These are phyloP conservation scores for Pogostemon cablin DNA, from an alignment of 257 asterid genomes.

Conservation along the genomic window DNA sequence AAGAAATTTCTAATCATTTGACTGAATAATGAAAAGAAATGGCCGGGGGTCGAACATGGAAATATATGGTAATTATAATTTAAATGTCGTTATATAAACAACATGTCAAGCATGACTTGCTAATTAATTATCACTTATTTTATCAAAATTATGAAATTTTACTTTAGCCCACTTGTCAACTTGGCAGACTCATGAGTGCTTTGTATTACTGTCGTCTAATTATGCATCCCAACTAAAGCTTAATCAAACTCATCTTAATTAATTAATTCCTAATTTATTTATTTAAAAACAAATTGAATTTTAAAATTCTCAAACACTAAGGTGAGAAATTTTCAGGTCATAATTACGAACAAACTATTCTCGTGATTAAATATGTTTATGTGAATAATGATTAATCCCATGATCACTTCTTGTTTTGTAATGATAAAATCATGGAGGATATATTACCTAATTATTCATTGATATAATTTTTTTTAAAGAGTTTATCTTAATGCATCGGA, in stretches of 20 bases:
- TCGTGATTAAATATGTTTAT: slow-evolving; percentile 36
- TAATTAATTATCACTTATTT: background rate
- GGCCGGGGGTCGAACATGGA: slow-evolving; percentile 8
- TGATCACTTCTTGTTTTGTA: background rate
- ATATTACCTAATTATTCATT: slow-evolving; percentile 4
- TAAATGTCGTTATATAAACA: slow-evolving; percentile 8
- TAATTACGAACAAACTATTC: slow-evolving; percentile 10
- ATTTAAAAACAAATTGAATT: too few species aligned
- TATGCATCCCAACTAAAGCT: slow-evolving; percentile 27
- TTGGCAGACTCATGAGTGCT: slow-evolving; percentile 26
- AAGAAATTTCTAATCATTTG: slow-evolving; percentile 20
- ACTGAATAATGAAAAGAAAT: slow-evolving; percentile 8
- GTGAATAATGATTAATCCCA: slow-evolving; percentile 30
- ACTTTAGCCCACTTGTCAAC: slow-evolving; percentile 38
- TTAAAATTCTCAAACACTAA: background rate
- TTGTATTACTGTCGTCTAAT: slow-evolving; percentile 35
- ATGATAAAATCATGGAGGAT: slow-evolving; percentile 22
- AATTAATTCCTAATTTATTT: background rate
- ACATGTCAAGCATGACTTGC: too few species aligned
- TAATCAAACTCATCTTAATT: slow-evolving; percentile 13
- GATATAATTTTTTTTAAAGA: too few species aligned
- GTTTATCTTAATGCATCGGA: too few species aligned
- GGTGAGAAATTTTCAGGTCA: slow-evolving; percentile 28
- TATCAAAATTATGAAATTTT: background rate
- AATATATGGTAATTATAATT: background rate